Evolutionary conservation across 768 basidiomycete species (phyloP), one percentile per base, ranked within the genome.

Genomic region (Xanthoconium stramineum): DNA sequence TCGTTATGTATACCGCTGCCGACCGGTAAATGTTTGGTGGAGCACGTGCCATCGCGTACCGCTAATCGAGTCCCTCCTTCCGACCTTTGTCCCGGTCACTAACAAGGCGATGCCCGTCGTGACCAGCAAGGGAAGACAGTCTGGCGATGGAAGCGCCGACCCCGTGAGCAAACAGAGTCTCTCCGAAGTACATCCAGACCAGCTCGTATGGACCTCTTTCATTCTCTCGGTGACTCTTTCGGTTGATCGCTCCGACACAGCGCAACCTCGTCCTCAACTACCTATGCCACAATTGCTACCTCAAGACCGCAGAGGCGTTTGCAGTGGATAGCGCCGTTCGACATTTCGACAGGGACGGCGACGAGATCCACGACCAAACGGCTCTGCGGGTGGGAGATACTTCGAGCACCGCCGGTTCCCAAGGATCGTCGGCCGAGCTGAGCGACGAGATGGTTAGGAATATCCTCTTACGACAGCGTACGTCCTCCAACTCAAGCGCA

Each of bases 201-300:
- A 79, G 52, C 69, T 83, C 56, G 82, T 82, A 69, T 29, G 67
- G 45, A 19, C 40, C 29, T 48, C 24, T 12, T 20, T 37, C 47
- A 28, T 37, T 7, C 15, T 30, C 24, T 24, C 24, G 24, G 24
- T 50, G 57, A 30, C 56, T 56, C n/a, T 44, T 48, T 36, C 8
- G 33, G 17, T 46, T 55, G 47, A 56, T 59, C 47, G 46, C 35
- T 24, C 47, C 43, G 29, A 39, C 56, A 13, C 65, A 91, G 89
- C 83, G 84, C 43, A 69, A 79, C 17, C 72, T 93, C 45, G 85
- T 93, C 15, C 75, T 93, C 37, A 85, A 89, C 62, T 93, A 91
- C 65, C 80, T 94, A 2, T 82, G 81, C 52, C 88, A 92, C 63
- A 79, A 82, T 39, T 86, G 86, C 55, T 89, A 85, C 69, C 81